These are phyloP conservation scores for Protea cynaroides DNA, from an alignment of 164 flowering plant genomes.

Conservation along the genomic window DNA sequence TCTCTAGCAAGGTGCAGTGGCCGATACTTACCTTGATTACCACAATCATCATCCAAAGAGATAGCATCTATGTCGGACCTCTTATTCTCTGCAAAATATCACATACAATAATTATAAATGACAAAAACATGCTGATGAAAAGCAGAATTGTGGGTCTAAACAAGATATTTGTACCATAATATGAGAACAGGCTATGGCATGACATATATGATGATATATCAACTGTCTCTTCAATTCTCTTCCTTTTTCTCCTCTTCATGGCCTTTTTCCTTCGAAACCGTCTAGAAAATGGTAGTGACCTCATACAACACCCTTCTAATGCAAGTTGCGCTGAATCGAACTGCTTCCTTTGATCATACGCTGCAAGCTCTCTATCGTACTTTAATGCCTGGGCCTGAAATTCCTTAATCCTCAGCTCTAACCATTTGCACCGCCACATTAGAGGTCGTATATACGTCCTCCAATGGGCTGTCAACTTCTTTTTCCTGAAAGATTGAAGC, in stretches of 20 bases:
- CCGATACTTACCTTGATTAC: conserved; percentile 38
- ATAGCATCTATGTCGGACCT: conserved; percentile 50
- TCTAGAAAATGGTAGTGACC: conserved; percentile 46
- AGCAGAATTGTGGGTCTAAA: background rate
- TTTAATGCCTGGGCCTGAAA: conserved; percentile 53
- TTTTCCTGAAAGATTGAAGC: conserved; percentile 49
- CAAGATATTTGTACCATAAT: conserved; percentile 49
- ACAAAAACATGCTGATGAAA: background rate
- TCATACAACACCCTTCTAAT: conserved; percentile 43
- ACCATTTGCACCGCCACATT: conserved; percentile 84
- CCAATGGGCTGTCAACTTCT: conserved; percentile 80
- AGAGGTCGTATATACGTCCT: conserved; percentile 64
- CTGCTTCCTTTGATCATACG: conserved; percentile 31
- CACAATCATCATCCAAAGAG: conserved; percentile 47
- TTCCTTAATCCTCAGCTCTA: conserved; percentile 71
- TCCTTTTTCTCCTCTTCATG: conserved; percentile 72
- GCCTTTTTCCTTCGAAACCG: conserved; percentile 26
- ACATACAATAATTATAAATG: conserved; percentile 1
- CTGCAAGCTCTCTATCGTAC: conserved; percentile 46
- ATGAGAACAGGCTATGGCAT: conserved; percentile 71
- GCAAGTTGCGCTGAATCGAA: conserved; percentile 22
- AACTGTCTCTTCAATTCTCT: conserved; percentile 54
- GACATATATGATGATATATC: conserved; percentile 57
- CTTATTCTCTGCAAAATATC: conserved; percentile 59
- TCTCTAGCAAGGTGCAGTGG: no score